These are phyloP conservation scores for Ilyonectria destructans DNA, from an alignment of 2,329 filamentous ascomycete species.

Conservation along the genomic window DNA sequence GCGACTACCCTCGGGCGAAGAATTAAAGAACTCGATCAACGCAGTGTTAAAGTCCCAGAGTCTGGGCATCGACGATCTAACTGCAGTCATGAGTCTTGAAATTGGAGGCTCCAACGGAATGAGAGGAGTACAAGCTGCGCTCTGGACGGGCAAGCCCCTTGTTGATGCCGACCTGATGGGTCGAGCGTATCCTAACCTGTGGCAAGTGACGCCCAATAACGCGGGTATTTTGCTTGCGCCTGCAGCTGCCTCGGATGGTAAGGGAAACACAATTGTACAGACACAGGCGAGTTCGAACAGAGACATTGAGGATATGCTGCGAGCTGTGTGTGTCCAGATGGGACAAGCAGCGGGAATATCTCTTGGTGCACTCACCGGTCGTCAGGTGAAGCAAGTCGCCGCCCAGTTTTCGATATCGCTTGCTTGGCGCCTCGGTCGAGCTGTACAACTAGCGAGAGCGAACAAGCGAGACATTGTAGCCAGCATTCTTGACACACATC, in stretches of 20 bases:
- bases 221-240: constrained; percentile 12
- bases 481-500: constrained; percentile 4
- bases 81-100: constrained; percentile 34
- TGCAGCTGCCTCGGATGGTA: constrained; percentile 23
- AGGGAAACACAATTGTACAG: constrained; percentile 23
- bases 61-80: not conserved
- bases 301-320: constrained; percentile 21
- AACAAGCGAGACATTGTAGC: constrained; percentile 13
- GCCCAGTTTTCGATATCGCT: constrained; percentile 8
- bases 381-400: constrained; percentile 6
- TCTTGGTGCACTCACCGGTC: constrained; percentile 9
- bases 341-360: constrained; percentile 20
- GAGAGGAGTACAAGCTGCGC: constrained; percentile 5
- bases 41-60: constrained; percentile 14
- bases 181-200: constrained; percentile 34
- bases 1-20: constrained; percentile 18
- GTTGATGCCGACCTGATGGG: constrained; percentile 41
- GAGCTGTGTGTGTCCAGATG: constrained; percentile 18
- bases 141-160: constrained; percentile 17
- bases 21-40: constrained; percentile 29
- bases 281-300: constrained; percentile 6
- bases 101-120: constrained; percentile 39
- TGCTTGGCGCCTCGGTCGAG: constrained; percentile 18
- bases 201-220: constrained; percentile 32
- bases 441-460: not conserved